phyloP scores from a whole-genome alignment of 202 grass and related monocot species.

The Saccharum hybrid region DNA sequence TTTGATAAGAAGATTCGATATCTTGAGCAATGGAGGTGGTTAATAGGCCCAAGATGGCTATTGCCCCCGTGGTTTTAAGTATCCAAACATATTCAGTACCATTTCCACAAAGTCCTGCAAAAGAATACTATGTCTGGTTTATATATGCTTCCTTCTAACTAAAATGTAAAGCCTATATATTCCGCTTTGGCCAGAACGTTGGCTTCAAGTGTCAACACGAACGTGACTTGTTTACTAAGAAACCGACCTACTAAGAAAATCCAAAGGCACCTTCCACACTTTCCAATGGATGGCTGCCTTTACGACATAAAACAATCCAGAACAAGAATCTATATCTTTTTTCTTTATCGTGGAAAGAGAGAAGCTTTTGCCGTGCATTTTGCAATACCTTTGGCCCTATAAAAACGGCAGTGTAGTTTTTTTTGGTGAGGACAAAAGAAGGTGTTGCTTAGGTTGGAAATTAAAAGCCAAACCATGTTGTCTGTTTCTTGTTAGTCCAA shows the following conservation, averaged over 20 bases:
- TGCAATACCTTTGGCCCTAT: constrained; percentile 14
- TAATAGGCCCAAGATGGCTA: no score
- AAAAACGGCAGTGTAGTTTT: not conserved
- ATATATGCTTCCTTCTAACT: not conserved
- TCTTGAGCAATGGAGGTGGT: no score
- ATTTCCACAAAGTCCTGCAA: no score
- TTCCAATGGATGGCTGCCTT: constrained; percentile 36
- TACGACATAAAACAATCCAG: constrained; percentile 38
- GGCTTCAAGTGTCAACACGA: constrained; percentile 37
- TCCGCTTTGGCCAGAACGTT: not conserved
- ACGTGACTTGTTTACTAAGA: constrained; percentile 47
- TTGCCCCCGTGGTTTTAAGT: no score
- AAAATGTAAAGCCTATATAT: not conserved
- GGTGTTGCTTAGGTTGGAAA: constrained; percentile 56
- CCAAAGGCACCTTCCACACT: constrained; percentile 37
- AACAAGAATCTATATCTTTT: constrained; percentile 37
- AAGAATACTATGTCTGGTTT: not conserved
- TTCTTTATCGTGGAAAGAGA: constrained; percentile 43
- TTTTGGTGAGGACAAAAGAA: constrained; percentile 35
- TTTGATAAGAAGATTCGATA: no score
- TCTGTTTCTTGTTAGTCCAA: no score
- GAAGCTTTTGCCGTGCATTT: constrained; percentile 41
- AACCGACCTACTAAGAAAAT: constrained; percentile 35
- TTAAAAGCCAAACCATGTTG: not conserved
- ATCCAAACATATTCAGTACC: not conserved